Percentiles rank a stretch among this genome's conserved stretches.
These are phyloP conservation scores for Candida glucosophila DNA, from an alignment of 1,139 yeast species.

Conservation along the genomic window DNA sequence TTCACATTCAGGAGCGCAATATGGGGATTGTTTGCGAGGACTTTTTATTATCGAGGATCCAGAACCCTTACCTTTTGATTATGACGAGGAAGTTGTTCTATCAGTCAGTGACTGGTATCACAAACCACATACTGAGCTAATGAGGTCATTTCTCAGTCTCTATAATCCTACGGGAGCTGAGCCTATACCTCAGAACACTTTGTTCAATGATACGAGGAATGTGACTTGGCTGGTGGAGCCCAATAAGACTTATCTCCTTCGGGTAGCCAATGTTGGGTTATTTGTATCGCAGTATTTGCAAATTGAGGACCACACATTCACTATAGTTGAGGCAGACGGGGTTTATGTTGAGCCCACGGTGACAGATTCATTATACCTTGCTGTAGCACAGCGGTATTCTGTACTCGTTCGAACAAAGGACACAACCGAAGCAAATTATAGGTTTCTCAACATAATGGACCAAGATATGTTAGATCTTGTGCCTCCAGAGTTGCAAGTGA, in stretches of 20 bases:
- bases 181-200: constrained; percentile 76
- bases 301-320: constrained; percentile 77
- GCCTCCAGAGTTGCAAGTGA: constrained; percentile 55
- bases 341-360: constrained; percentile 58
- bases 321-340: constrained; percentile 81
- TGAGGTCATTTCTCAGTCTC: constrained; percentile 49
- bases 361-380: constrained; percentile 52
- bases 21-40: constrained; percentile 89
- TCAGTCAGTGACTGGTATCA: constrained; percentile 84
- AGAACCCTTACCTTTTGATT: constrained; percentile 45
- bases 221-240: constrained; percentile 67
- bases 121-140: constrained; percentile 43
- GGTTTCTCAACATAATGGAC: constrained; percentile 74
- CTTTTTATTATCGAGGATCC: constrained; percentile 57
- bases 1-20: constrained; percentile 78
- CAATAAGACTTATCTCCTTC: constrained; percentile 67
- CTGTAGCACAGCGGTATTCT: constrained; percentile 74
- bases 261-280: constrained; percentile 77
- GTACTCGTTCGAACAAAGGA: constrained; percentile 66
- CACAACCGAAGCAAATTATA: constrained; percentile 51
- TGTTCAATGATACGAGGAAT: constrained; percentile 73
- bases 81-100: constrained; percentile 68
- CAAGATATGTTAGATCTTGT: constrained; percentile 67
- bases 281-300: constrained; percentile 80
- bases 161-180: constrained; percentile 96